Conservation (phyloP, 306 rosid species). For the Corylus heterophylla region DNA sequence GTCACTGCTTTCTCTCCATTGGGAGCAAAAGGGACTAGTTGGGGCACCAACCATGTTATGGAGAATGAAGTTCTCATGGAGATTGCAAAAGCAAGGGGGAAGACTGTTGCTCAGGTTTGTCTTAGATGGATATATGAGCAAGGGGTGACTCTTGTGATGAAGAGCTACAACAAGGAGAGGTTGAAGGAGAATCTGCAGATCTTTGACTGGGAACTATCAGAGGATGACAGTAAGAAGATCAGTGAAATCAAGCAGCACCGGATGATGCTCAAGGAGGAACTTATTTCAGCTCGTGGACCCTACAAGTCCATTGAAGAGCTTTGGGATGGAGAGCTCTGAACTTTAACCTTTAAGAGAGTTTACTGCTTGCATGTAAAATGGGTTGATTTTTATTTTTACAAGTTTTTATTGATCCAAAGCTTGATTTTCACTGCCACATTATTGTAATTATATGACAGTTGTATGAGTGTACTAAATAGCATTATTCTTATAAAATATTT, state of each 20-base stretch:
- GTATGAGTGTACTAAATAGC: no score
- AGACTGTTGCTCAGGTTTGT: constrained; percentile 14
- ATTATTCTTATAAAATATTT: no score
- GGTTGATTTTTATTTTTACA: no score
- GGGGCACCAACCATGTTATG: constrained; percentile 15
- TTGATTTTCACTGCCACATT: no score
- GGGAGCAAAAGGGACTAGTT: constrained; percentile 6
- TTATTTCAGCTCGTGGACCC: not conserved
- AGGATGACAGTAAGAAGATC: not conserved
- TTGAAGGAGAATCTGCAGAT: constrained; percentile 1
- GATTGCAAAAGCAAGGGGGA: not conserved
- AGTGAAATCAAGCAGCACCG: constrained; percentile 6
- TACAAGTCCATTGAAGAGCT: not conserved
- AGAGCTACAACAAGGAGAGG: constrained; percentile 15
- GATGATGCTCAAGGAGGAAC: not conserved
- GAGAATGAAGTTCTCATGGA: constrained; percentile 6
- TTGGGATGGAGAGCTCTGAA: no score
- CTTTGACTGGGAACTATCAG: constrained; percentile 2
- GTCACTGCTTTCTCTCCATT: constrained; percentile 10
- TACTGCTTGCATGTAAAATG: no score
- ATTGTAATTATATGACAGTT: no score
- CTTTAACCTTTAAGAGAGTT: not conserved
- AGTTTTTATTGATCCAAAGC: no score
- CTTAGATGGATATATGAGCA: constrained; percentile 11
- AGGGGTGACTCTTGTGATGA: not conserved